Conservation (phyloP, 495 filamentous ascomycete species). For the Chlorociboria aeruginascens region DNA sequence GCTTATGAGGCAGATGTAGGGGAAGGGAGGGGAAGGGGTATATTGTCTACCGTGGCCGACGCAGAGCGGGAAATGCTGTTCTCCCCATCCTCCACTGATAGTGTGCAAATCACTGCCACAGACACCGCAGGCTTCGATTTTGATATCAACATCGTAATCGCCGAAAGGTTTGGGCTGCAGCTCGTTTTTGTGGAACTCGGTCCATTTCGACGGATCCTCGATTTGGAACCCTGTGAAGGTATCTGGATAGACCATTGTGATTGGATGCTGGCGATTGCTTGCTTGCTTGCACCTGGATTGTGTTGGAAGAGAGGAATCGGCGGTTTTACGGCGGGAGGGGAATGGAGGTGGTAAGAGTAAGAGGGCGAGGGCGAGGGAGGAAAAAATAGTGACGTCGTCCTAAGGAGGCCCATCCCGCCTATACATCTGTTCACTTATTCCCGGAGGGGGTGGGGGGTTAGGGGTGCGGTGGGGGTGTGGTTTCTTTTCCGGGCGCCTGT, state of each 20-base stretch:
- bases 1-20: not conserved
- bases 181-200: slow-evolving; percentile 35
- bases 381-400: not conserved
- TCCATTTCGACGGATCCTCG: slow-evolving; percentile 37
- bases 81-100: slow-evolving; percentile 42
- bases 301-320: too few species aligned
- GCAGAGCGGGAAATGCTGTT: slow-evolving; percentile 37
- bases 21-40: not conserved
- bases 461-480: too few species aligned
- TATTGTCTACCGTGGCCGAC: slow-evolving; percentile 36
- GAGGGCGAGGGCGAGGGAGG: too few species aligned
- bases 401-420: too few species aligned
- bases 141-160: slow-evolving; percentile 45
- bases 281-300: not conserved
- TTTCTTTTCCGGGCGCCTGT: too few species aligned
- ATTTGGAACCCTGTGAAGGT: slow-evolving; percentile 41
- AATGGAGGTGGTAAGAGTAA: too few species aligned
- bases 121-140: slow-evolving; percentile 42
- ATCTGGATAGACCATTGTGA: slow-evolving; percentile 20
- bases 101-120: slow-evolving; percentile 48
- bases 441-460: too few species aligned
- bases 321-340: too few species aligned
- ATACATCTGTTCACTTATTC: too few species aligned
- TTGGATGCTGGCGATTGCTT: not conserved
- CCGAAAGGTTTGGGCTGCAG: slow-evolving; percentile 46